Evolutionary conservation across 805 yeast species (phyloP).

Genomic region (Schizosaccharomyces osmophilus): DNA sequence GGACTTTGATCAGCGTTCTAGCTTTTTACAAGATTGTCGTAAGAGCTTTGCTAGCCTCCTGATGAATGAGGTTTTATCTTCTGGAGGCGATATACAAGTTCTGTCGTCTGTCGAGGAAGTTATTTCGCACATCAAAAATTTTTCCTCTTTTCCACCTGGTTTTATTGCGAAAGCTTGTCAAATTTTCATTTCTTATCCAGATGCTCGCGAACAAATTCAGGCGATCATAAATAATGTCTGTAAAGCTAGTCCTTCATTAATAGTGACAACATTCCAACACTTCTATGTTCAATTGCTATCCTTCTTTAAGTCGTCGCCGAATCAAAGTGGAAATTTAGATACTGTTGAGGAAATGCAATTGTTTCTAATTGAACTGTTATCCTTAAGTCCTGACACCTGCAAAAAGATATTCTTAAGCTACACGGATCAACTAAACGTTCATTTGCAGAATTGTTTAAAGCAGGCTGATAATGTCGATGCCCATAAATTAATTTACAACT

Average conservation of each 20-base stretch:
- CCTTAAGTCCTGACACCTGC: not conserved
- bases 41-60: not conserved
- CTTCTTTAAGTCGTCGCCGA: not conserved
- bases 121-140: not conserved
- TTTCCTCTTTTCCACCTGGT: not conserved
- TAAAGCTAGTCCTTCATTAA: not conserved
- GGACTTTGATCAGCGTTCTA: not conserved
- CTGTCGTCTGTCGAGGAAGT: not conserved
- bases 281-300: not conserved
- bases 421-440: conserved; percentile 79
- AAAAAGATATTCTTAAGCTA: conserved; percentile 46
- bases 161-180: not conserved
- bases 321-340: not conserved
- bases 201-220: not conserved
- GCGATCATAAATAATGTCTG: not conserved
- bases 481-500: conserved; percentile 68
- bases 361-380: not conserved
- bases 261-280: not conserved
- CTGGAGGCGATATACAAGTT: not conserved
- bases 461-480: conserved; percentile 33
- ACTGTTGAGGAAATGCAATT: not conserved
- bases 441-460: conserved; percentile 58
- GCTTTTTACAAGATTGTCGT: not conserved
- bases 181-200: not conserved
- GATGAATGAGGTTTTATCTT: not conserved